Evolutionary conservation across 2,329 filamentous ascomycete genomes (phyloP), one percentile per base, ranked within the genome.

Genomic region (Biscogniauxia mediterranea): DNA sequence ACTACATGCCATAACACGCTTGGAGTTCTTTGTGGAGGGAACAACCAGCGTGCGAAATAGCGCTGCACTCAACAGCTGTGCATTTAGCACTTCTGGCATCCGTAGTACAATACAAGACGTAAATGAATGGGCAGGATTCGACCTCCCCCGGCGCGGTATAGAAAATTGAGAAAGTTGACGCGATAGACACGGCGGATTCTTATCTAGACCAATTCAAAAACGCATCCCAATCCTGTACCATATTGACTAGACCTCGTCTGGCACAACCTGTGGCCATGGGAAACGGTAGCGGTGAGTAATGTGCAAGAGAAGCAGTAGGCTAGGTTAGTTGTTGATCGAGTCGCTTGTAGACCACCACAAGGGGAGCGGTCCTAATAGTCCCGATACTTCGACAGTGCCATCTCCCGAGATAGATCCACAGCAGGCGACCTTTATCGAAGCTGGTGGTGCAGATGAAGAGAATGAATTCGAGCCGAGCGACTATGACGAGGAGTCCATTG

Each of bases 401-500:
- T 15, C 60, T 9, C 8, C 28, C 20, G 54, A 61, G 11, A 54
- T 55, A 21, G 52, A 61, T 20, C 38, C 52, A 13, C 49, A 57
- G 23, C 25, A 58, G 13, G 28, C 52, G 9, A 23, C 52, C 52
- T 59, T 65, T 19, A 65, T 66, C 53, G 64, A 66, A 52, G 62
- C 64, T 20, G 64, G 64, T 21, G 64, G 64, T 21, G 61, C 57
- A 17, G 62, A 66, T 17, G 64, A 66, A n/a, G 64, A 64, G 19
- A 58, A 55, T 19, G 64, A 66, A 17, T 69, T 69, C 52, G 53
- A 49, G 19, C 65, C 65, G 8, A 70, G 68, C 55, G 68, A 68
- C 53, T 70, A 64, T 20, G 75, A 76, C 50, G 68, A 66, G 32
- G 69, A 67, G 9, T 73, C 70, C 0, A 54, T 72, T 9, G 57